Evolutionary conservation across 1,284 basidiomycete genomes (phyloP).

Genomic region (Sanghuangporus weigelae): DNA sequence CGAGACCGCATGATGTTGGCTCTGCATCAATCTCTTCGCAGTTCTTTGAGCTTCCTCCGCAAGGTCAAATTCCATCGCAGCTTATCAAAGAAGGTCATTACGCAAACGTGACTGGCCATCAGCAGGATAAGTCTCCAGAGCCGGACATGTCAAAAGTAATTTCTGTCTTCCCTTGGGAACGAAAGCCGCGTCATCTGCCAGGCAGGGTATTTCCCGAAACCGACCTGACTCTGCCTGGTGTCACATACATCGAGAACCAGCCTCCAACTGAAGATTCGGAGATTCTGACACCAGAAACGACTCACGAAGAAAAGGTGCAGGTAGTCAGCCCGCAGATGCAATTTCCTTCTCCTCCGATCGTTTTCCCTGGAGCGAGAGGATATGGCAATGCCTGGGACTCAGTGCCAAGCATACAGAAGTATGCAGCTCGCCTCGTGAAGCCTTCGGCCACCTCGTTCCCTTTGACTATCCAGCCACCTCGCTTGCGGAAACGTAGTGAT

Average conservation of each 20-base stretch:
- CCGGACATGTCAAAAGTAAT: constrained; percentile 75
- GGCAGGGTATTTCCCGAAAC: constrained; percentile 73
- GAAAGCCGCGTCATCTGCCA: constrained; percentile 56
- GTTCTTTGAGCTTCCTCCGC: constrained; percentile 59
- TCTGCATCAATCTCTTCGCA: constrained; percentile 32
- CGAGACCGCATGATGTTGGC: constrained; percentile 27
- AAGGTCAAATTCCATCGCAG: constrained; percentile 52
- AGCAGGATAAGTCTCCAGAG: constrained; percentile 25
- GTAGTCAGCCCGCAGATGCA: constrained; percentile 29
- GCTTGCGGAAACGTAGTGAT: constrained; percentile 33
- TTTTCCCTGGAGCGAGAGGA: constrained; percentile 50
- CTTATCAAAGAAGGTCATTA: constrained; percentile 59
- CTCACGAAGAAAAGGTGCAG: constrained; percentile 20
- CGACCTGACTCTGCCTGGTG: constrained; percentile 50
- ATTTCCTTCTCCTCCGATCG: constrained; percentile 28
- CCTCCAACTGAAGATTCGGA: constrained; percentile 29
- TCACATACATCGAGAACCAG: constrained; percentile 38
- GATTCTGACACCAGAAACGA: constrained; percentile 27
- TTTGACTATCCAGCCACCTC: constrained; percentile 40
- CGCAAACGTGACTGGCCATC: constrained; percentile 49
- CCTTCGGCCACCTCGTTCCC: constrained; percentile 39
- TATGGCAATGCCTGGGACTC: constrained; percentile 83
- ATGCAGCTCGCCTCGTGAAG: constrained; percentile 59
- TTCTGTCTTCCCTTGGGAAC: constrained; percentile 93
- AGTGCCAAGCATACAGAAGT: constrained; percentile 72